These are phyloP conservation scores for Corrigiola litoralis DNA, from an alignment of 179 eudicot genomes.

Conservation along the genomic window DNA sequence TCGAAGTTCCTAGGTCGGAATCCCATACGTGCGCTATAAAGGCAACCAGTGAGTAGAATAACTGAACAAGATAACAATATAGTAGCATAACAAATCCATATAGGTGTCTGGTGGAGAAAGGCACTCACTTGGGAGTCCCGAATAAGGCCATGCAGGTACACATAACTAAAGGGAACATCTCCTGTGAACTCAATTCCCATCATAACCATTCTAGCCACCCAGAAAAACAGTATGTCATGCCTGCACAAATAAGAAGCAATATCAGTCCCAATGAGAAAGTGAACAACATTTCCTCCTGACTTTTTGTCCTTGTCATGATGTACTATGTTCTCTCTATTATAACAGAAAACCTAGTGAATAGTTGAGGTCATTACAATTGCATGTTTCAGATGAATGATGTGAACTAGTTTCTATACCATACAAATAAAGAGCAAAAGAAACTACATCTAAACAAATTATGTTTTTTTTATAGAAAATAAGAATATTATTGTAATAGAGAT, in stretches of 20 bases:
- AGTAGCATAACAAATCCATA: not conserved
- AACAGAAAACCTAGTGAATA: too few species aligned
- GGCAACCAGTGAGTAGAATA: not conserved
- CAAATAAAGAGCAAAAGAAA: too few species aligned
- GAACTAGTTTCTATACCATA: too few species aligned
- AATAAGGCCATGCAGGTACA: slow-evolving; percentile 92
- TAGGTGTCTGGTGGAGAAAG: slow-evolving; percentile 1
- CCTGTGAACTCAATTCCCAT: slow-evolving; percentile 98
- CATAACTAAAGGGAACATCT: slow-evolving; percentile 75
- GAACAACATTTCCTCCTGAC: too few species aligned
- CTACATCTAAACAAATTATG: too few species aligned
- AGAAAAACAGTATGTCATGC: slow-evolving; percentile 97
- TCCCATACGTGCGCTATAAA: not conserved
- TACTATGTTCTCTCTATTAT: too few species aligned
- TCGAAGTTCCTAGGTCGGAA: not conserved
- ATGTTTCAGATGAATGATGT: too few species aligned
- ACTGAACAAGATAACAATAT: not conserved
- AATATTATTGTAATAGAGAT: too few species aligned
- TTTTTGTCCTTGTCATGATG: too few species aligned
- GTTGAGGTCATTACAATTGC: too few species aligned
- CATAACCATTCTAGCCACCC: slow-evolving; percentile 99
- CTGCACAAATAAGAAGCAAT: slow-evolving; percentile 40
- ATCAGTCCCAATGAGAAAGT: not conserved
- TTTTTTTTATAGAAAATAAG: too few species aligned
- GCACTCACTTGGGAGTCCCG: slow-evolving; percentile 87